Conservation (phyloP, 306 rosid species). For the Vigna radiata region DNA sequence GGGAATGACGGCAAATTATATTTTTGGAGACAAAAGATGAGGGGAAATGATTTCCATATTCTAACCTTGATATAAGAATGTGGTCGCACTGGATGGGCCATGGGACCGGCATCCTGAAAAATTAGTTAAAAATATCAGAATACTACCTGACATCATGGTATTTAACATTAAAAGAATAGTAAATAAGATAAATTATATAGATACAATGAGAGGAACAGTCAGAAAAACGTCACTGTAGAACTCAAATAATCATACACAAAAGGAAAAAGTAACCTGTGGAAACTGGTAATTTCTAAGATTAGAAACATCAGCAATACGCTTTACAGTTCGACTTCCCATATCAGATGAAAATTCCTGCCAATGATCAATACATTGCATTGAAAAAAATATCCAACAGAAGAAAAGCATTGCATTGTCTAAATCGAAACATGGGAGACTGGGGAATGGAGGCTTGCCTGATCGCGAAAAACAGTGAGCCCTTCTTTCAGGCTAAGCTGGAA, state of each 20-base stretch:
- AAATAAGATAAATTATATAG: constrained; percentile 7
- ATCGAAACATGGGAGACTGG: constrained; percentile 21
- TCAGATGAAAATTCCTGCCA: constrained; percentile 96
- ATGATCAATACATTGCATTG: constrained; percentile 34
- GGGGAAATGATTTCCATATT: constrained; percentile 38
- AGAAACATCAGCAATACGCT: constrained; percentile 88
- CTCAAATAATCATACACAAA: constrained; percentile 1
- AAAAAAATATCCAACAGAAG: constrained; percentile 1
- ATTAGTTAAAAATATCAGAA: constrained; percentile 41
- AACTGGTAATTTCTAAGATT: constrained; percentile 91
- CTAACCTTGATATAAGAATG: constrained; percentile 98
- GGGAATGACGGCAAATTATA: background rate
- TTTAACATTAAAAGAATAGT: constrained; percentile 11
- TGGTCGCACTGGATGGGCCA: constrained; percentile 99
- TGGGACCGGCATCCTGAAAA: constrained; percentile 96
- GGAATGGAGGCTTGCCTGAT: constrained; percentile 65
- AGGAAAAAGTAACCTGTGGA: constrained; percentile 77
- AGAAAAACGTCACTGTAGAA: constrained; percentile 21
- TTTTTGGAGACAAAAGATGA: constrained; percentile 26
- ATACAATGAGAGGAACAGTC: constrained; percentile 1
- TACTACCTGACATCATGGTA: constrained; percentile 16
- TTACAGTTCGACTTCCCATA: constrained; percentile 94
- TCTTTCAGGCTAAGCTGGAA: constrained; percentile 99
- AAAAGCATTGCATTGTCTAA: constrained; percentile 15
- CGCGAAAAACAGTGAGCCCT: constrained; percentile 98